Conservation (phyloP, 2,329 filamentous ascomycete species). For the Trichophyton schoenleinii region DNA sequence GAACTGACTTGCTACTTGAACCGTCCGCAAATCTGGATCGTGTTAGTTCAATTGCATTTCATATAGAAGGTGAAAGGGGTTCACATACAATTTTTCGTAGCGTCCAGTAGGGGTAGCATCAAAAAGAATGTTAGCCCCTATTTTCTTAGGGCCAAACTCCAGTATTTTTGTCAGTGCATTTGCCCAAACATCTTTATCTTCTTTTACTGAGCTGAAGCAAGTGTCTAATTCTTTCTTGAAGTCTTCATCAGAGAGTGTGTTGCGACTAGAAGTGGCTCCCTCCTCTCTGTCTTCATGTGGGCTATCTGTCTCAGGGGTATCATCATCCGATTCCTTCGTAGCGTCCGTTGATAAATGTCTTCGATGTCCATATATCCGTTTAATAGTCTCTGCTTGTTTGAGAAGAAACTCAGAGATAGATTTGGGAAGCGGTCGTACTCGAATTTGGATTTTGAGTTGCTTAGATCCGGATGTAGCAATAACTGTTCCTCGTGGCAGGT, state of each 20-base stretch:
- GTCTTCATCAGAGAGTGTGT: constrained; percentile 57
- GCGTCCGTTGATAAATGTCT: constrained; percentile 37
- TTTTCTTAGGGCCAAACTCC: constrained; percentile 77
- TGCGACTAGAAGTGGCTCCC: constrained; percentile 46
- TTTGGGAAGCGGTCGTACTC: constrained; percentile 64
- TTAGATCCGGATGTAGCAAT: constrained; percentile 69
- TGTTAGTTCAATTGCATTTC: background rate
- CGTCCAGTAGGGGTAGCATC: constrained; percentile 63
- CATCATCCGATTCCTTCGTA: constrained; percentile 18
- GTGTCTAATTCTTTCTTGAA: constrained; percentile 59
- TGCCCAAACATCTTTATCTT: constrained; percentile 63
- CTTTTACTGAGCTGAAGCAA: constrained; percentile 56
- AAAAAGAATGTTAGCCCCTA: constrained; percentile 79
- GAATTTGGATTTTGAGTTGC: constrained; percentile 63
- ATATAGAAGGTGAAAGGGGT: background rate
- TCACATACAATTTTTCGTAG: constrained; percentile 50
- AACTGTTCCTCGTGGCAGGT: constrained; percentile 71
- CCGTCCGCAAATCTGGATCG: constrained; percentile 5
- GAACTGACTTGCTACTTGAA: constrained; percentile 14
- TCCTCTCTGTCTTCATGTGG: constrained; percentile 37
- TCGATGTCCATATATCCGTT: constrained; percentile 61
- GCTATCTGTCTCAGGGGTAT: constrained; percentile 6
- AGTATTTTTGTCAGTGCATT: constrained; percentile 65
- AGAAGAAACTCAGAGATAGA: constrained; percentile 73
- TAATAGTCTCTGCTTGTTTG: constrained; percentile 68